Evolutionary conservation across 371 early-diverging fungal species (phyloP), one percentile per base, ranked within the genome.

Genomic region (Blastocladiella emersonii): DNA sequence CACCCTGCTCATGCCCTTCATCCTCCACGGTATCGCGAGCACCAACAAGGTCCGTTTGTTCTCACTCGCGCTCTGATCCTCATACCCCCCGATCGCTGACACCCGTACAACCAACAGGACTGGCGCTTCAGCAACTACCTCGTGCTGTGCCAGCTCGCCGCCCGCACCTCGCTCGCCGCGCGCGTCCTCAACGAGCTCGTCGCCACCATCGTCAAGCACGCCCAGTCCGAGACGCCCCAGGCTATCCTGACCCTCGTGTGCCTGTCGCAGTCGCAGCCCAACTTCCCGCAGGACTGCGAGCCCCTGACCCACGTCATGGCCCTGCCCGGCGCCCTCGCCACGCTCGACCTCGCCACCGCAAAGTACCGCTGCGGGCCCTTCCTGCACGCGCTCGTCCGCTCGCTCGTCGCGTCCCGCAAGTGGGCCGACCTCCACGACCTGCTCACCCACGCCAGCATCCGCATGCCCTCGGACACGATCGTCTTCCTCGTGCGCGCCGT

Each of bases 1-100:
- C 43, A 72, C 78, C 6, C 71, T 81, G 32, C 56, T 89, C 30
- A 72, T 85, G 61, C 84, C 87, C 17, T 74, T 77, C 56, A 68
- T 88, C 25, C 63, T 88, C 35, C 75, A 79, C 23, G 78, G 82
- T 0, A 59, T 81, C 30, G 32, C 13, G 35, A 71, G 71, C 49
- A 69, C 80, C 25, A 75, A 72, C 39, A 61, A 69, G 3, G 63
- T 70, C 0, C 75, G 80, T 23, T 81, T 82, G 56, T 72, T 48
- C 21, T 23, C 34, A n/a, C 32, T 45, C 23, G 13, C 36, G 8
- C 5, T n/a, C n/a, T n/a, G n/a, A n/a, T n/a, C n/a, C n/a, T n/a
- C n/a, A n/a, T n/a, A n/a, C n/a, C n/a, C n/a, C n/a, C n/a, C n/a
- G n/a, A n/a, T n/a, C n/a, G n/a, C n/a, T n/a, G n/a, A n/a, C n/a